Conservation (phyloP, 1,284 basidiomycete species). For the Sporisorium reilianum region DNA sequence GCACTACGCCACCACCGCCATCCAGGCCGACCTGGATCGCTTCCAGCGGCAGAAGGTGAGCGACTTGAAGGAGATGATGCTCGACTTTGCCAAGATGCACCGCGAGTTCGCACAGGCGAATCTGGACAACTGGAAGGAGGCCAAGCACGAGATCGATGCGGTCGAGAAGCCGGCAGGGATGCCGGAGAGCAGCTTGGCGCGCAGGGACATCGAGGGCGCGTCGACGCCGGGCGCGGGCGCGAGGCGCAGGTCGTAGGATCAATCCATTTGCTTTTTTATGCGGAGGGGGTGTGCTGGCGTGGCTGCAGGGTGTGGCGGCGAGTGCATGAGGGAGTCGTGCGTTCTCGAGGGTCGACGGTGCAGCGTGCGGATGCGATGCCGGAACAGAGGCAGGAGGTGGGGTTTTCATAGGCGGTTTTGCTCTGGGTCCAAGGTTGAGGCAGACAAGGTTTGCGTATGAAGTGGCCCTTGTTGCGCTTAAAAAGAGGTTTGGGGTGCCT, state of each 20-base stretch:
- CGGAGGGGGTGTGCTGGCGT: not conserved
- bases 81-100: constrained; percentile 88
- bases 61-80: constrained; percentile 90
- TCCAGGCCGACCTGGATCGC: constrained; percentile 96
- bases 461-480: no score
- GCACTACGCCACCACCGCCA: constrained; percentile 93
- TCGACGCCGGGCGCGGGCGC: constrained; percentile 16
- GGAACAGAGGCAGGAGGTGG: no score
- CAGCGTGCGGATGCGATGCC: no score
- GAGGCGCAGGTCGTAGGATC: constrained; percentile 23
- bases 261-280: not conserved
- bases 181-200: constrained; percentile 54
- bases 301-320: no score
- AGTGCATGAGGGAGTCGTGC: no score
- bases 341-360: no score
- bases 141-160: constrained; percentile 86
- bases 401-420: no score
- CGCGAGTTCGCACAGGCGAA: constrained; percentile 84
- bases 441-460: no score
- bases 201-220: constrained; percentile 30
- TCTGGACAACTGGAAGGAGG: constrained; percentile 94
- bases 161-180: constrained; percentile 74
- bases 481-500: no score
- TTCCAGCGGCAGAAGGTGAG: constrained; percentile 99
- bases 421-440: no score